Base-by-base conservation (phyloP, 441 rosid genomes). In the Hypseocharis bilobata region DNA sequence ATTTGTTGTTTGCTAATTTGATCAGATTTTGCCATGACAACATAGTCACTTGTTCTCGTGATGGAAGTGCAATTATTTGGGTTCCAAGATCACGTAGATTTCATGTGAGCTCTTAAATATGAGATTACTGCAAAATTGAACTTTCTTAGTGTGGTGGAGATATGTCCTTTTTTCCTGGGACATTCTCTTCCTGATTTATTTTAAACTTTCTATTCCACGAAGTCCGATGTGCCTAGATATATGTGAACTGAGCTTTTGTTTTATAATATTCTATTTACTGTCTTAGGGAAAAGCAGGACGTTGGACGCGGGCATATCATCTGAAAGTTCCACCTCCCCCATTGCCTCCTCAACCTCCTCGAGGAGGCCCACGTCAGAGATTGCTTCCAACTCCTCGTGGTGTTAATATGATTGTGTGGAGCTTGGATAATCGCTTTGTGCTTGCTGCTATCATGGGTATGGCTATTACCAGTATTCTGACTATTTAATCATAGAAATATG, bases 11-110 rank as follows among this genome's bases (percentile, higher is more conserved):
- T 68, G 54, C 64, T 44, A 64, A 62, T 69, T 47, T 78, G 70
- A 77, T 16, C 82, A 95, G 99, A 97, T 87, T 88, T 74, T 88
- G 84, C 62, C 95, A 87, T 67, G 98, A 92, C 77, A 88, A 84
- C 86, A 89, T 95, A 70, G 98, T 95, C 60, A 95, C 99, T 10
- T 95, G 98, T 79, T 95, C 99, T 73, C 96, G 96, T 62, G 99
- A 95, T 79, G 99, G 99, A 69, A 95, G 99, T 84, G 99, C 99
- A 82, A 95, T 92, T 69, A 92, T 95, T 63, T 95, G 98, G 98
- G 83, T 87, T 77, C 96, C 97, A 52, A 86, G 81, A 86, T 83
- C 89, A 47, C 95, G 99, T 68, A 84, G 89, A 86, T 84, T 86
- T 17, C 87, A 89, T 81, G 99, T 92, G 85, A 83, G 77, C 63